These are phyloP conservation scores for Globisporangium acanthophoron DNA, from an alignment of 352 stramenopile species.

Conservation along the genomic window DNA sequence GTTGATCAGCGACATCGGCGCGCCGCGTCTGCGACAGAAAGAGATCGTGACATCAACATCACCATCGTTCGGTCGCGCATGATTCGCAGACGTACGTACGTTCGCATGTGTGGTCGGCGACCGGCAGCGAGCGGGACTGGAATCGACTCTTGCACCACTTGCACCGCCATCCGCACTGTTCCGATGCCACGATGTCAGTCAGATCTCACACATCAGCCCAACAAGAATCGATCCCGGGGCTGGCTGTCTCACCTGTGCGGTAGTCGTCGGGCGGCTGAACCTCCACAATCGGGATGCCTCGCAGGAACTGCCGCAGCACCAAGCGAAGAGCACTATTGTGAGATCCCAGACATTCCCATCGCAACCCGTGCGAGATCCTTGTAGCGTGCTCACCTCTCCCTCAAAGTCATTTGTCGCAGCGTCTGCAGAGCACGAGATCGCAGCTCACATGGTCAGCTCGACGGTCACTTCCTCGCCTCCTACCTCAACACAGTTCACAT, in stretches of 20 bases:
- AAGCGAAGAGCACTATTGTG: too few species aligned
- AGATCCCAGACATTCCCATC: not conserved
- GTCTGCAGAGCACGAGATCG: conserved; percentile 19
- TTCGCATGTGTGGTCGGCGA: conserved; percentile 25
- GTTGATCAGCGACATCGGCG: conserved; percentile 57
- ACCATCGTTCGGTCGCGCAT: not conserved
- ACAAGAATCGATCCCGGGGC: not conserved
- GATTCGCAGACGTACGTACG: conserved; percentile 7
- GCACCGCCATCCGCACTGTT: conserved; percentile 53
- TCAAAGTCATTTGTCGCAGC: conserved; percentile 42
- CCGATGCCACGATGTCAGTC: not conserved
- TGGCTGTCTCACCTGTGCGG: conserved; percentile 20
- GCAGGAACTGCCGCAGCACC: conserved; percentile 12
- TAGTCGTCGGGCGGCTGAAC: conserved; percentile 29
- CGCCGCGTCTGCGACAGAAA: conserved; percentile 40
- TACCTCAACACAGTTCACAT: not conserved
- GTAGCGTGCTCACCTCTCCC: conserved; percentile 28
- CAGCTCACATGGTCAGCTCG: not conserved
- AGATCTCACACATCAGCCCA: not conserved
- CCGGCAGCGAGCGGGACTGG: conserved; percentile 14
- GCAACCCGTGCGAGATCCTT: conserved; percentile 4
- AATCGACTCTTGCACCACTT: conserved; percentile 22
- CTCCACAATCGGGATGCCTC: conserved; percentile 19
- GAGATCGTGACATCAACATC: not conserved
- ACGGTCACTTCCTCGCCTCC: not conserved